Percentiles rank a stretch among this genome's conserved stretches.
Conservation (phyloP, 305 asterid genomes). For the Rubia balearica region DNA sequence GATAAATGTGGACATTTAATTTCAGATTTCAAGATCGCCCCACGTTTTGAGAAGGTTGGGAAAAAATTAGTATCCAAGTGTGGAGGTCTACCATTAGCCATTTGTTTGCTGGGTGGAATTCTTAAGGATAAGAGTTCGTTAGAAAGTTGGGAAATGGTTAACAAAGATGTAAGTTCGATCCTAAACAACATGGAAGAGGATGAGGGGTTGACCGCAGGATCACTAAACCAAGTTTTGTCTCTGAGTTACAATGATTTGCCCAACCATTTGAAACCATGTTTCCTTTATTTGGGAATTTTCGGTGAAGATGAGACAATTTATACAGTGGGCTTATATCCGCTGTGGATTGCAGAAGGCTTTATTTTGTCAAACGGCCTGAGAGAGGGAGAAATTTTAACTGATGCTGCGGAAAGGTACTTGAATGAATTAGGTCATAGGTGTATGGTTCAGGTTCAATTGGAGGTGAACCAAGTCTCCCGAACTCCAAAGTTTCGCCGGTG, state of each 20-base stretch:
- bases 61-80: slow-evolving; percentile 49
- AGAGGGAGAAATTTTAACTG: slow-evolving; percentile 34
- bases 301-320: slow-evolving; percentile 30
- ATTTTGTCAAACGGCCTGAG: neutral
- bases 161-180: slow-evolving; percentile 31
- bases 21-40: slow-evolving; percentile 24
- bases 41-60: slow-evolving; percentile 38
- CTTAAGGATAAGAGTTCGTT: slow-evolving; percentile 35
- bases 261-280: slow-evolving; percentile 50
- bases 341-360: slow-evolving; percentile 9
- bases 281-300: slow-evolving; percentile 42
- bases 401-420: slow-evolving; percentile 36
- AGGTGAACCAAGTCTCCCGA: slow-evolving; percentile 24
- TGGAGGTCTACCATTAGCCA: slow-evolving; percentile 57
- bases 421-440: slow-evolving; percentile 44
- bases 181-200: slow-evolving; percentile 14
- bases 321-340: neutral
- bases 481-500: slow-evolving; percentile 35
- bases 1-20: neutral
- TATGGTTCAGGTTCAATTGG: slow-evolving; percentile 53
- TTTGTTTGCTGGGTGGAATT: slow-evolving; percentile 50
- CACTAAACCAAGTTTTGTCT: slow-evolving; percentile 29
- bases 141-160: slow-evolving; percentile 45
- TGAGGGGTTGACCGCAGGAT: neutral
- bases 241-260: slow-evolving; percentile 54